Conservation (phyloP, 2,329 filamentous ascomycete species). For the Epichloe scottii region DNA sequence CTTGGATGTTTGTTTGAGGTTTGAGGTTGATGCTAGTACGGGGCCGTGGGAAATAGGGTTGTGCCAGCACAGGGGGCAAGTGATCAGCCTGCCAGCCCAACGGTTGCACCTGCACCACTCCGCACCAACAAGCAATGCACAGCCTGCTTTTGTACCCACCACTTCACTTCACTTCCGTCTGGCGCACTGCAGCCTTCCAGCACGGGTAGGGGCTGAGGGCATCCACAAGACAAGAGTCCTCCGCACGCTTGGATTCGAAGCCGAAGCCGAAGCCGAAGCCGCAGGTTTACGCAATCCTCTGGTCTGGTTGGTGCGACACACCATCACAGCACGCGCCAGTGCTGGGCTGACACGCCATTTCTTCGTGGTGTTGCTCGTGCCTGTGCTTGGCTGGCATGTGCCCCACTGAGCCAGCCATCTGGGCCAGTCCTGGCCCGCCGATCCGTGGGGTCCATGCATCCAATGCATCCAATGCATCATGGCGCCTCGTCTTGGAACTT, state of each 20-base stretch:
- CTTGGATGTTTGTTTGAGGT: background rate
- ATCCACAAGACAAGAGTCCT: background rate
- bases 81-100: too few species aligned
- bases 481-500: too few species aligned
- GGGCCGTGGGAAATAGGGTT: background rate
- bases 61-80: too few species aligned
- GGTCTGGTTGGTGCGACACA: background rate
- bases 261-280: background rate
- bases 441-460: background rate
- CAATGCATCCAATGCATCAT: too few species aligned
- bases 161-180: too few species aligned
- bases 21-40: background rate
- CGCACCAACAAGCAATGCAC: background rate
- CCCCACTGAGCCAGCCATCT: background rate
- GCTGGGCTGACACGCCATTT: conserved; percentile 1
- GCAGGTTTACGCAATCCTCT: background rate
- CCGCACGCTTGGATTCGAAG: background rate
- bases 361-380: background rate
- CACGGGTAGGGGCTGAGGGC: background rate
- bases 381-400: conserved; percentile 1
- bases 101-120: background rate
- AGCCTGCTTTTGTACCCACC: background rate
- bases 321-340: background rate
- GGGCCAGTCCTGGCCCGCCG: background rate
- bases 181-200: too few species aligned